These are phyloP conservation scores for Parastagonospora avenae DNA, from an alignment of 2,329 filamentous ascomycete species.

Conservation along the genomic window DNA sequence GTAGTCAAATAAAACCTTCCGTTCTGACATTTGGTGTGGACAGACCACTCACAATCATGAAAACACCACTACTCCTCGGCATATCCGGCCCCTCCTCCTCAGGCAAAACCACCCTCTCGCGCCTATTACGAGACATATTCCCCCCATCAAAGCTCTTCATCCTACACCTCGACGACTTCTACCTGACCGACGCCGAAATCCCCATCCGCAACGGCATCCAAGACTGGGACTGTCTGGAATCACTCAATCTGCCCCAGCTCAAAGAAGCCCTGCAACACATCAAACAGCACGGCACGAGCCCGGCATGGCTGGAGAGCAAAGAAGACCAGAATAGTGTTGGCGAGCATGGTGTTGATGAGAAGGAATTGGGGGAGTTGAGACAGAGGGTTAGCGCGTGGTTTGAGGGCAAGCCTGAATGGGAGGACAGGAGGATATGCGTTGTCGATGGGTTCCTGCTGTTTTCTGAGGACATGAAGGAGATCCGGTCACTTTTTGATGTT, in stretches of 20 bases:
- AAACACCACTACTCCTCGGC: slow-evolving; percentile 67
- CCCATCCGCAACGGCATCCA: slow-evolving; percentile 61
- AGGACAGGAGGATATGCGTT: slow-evolving; percentile 58
- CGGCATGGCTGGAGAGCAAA: slow-evolving; percentile 56
- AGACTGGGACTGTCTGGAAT: slow-evolving; percentile 90
- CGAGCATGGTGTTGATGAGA: slow-evolving; percentile 44
- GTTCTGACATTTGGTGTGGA: background rate
- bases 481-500: slow-evolving; percentile 70
- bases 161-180: slow-evolving; percentile 96
- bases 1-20: background rate
- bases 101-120: slow-evolving; percentile 91
- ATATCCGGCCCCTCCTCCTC: slow-evolving; percentile 90
- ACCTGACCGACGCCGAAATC: slow-evolving; percentile 75
- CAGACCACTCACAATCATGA: slow-evolving; percentile 6
- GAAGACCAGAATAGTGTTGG: slow-evolving; percentile 62
- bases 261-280: slow-evolving; percentile 72
- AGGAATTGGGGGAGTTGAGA: slow-evolving; percentile 47
- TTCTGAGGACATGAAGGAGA: slow-evolving; percentile 58
- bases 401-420: slow-evolving; percentile 18
- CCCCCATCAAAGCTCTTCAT: slow-evolving; percentile 68
- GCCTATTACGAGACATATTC: slow-evolving; percentile 82
- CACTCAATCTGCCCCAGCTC: slow-evolving; percentile 75
- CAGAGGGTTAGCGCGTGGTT: slow-evolving; percentile 17
- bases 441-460: slow-evolving; percentile 91
- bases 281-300: slow-evolving; percentile 66